phyloP scores from a whole-genome alignment of 139 green algal genomes.

The Picochlorum sp. region DNA sequence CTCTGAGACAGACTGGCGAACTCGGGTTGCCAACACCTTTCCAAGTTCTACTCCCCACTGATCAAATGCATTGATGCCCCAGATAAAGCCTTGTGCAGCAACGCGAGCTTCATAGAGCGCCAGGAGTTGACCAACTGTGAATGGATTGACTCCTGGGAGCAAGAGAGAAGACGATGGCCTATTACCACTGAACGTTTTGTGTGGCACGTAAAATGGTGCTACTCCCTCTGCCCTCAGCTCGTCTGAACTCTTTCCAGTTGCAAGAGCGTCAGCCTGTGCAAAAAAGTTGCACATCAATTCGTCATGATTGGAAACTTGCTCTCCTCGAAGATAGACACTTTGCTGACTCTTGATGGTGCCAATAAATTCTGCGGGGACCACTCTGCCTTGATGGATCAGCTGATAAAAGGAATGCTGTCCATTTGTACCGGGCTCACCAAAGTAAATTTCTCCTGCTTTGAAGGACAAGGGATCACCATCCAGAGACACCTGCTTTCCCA shows the following conservation, averaged over 20 bases:
- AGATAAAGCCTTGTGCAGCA: slow-evolving; percentile 92
- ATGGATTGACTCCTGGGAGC: slow-evolving; percentile 83
- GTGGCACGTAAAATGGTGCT: slow-evolving; percentile 84
- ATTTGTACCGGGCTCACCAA: slow-evolving; percentile 99
- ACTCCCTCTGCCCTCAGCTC: slow-evolving; percentile 75
- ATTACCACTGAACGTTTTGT: slow-evolving; percentile 86
- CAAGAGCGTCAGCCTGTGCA: slow-evolving; percentile 85
- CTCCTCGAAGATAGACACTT: slow-evolving; percentile 75
- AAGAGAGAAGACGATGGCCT: slow-evolving; percentile 84
- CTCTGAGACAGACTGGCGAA: slow-evolving; percentile 60
- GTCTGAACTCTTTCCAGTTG: slow-evolving; percentile 80
- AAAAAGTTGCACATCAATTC: slow-evolving; percentile 99
- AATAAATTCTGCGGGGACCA: slow-evolving; percentile 98
- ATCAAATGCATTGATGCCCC: slow-evolving; percentile 96
- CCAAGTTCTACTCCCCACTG: slow-evolving; percentile 98
- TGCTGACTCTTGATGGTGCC: slow-evolving; percentile 94
- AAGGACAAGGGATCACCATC: slow-evolving; percentile 81
- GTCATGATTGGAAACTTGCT: slow-evolving; percentile 98
- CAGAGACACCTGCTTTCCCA: slow-evolving; percentile 94
- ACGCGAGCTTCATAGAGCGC: slow-evolving; percentile 94
- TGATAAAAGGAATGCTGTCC: slow-evolving; percentile 99
- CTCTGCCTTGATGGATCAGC: slow-evolving; percentile 57
- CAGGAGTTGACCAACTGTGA: slow-evolving; percentile 91
- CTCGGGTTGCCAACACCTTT: slow-evolving; percentile 78
- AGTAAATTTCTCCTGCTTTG: slow-evolving; percentile 88